A percentile compares a stretch with the other conserved stretches of the same genome.
Evolutionary conservation across 257 asterid genomes (phyloP).

Genomic region (Rauvolfia tetraphylla): DNA sequence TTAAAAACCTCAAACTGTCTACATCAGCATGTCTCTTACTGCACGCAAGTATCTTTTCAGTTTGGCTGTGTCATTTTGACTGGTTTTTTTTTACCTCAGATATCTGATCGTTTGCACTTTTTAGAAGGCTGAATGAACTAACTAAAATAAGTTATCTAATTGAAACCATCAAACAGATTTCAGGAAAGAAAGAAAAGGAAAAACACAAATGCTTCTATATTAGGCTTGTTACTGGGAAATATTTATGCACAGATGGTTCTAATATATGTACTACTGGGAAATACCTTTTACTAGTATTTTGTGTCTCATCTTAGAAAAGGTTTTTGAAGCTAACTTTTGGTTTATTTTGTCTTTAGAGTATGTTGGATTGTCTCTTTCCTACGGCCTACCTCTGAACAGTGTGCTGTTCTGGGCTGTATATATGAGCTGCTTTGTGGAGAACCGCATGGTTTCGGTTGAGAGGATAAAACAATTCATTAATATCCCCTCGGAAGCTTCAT

Average conservation of each 20-base stretch:
- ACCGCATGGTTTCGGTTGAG: constrained; percentile 77
- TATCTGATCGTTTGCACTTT: neutral
- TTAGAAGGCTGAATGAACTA: neutral
- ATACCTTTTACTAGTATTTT: neutral
- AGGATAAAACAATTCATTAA: constrained; percentile 60
- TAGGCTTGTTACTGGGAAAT: neutral
- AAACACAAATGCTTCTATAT: too few species aligned
- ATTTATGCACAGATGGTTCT: neutral
- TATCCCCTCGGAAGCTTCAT: constrained; percentile 65
- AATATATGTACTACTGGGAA: neutral
- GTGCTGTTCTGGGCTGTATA: constrained; percentile 44
- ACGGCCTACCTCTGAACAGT: constrained; percentile 53
- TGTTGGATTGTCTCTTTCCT: constrained; percentile 65
- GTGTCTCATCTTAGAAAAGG: neutral
- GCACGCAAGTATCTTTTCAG: neutral
- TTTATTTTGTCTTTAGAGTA: constrained; percentile 27
- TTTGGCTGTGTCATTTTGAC: constrained; percentile 1
- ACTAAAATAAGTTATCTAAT: neutral
- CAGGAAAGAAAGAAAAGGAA: too few species aligned
- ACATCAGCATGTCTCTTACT: neutral
- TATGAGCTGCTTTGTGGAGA: constrained; percentile 47
- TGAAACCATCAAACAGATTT: neutral
- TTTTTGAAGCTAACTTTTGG: constrained; percentile 3
- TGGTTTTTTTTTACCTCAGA: neutral
- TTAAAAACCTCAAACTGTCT: neutral